Percentiles rank a stretch among this genome's conserved stretches.
Conservation (phyloP, 768 basidiomycete species). For the Xerocomus potaroensis region DNA sequence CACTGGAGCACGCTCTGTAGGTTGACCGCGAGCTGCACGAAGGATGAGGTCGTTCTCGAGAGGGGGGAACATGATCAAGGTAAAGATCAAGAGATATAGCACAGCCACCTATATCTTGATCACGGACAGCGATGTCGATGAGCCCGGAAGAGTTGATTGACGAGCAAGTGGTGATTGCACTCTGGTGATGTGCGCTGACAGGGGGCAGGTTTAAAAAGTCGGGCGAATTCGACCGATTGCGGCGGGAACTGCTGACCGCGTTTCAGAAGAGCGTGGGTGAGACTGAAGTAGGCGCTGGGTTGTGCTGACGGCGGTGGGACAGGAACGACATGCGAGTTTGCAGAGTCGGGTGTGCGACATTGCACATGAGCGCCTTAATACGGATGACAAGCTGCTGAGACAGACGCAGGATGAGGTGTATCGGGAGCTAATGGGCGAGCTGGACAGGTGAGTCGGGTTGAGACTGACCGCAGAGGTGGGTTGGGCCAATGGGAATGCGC, state of each 20-base stretch:
- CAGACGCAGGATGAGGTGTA: conserved; percentile 50
- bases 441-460: conserved; percentile 53
- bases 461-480: too few relatives aligned
- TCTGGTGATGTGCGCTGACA: background rate
- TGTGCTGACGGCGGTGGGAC: background rate
- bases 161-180: conserved; percentile 44
- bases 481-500: too few relatives aligned
- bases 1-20: conserved; percentile 89
- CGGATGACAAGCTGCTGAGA: conserved; percentile 51
- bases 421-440: conserved; percentile 64
- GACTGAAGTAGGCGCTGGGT: background rate
- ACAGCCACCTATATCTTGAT: conserved; percentile 11
- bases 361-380: conserved; percentile 48
- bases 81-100: background rate
- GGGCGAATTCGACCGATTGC: conserved; percentile 71
- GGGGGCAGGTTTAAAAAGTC: conserved; percentile 69
- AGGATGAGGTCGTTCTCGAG: conserved; percentile 85
- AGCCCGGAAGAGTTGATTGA: conserved; percentile 61
- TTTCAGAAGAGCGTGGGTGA: conserved; percentile 54
- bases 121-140: conserved; percentile 14
- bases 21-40: conserved; percentile 86
- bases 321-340: conserved; percentile 41
- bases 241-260: conserved; percentile 57
- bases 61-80: conserved; percentile 56
- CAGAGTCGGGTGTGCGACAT: conserved; percentile 60